phyloP scores from a whole-genome alignment of 495 filamentous ascomycete species.

The Parathielavia appendiculata region DNA sequence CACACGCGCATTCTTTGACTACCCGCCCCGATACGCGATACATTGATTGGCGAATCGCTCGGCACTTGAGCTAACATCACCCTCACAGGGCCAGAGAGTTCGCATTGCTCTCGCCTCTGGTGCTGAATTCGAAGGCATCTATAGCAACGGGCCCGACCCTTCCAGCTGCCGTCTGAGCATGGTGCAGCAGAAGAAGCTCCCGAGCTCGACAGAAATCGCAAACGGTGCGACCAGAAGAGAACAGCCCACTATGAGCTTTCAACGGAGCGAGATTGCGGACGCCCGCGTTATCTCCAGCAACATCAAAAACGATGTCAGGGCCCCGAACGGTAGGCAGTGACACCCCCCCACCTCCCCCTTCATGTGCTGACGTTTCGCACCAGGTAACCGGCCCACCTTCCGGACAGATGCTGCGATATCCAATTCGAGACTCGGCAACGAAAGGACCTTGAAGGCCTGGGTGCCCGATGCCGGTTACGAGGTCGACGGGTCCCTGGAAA shows the following conservation, averaged over 20 bases:
- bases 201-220: slow-evolving; percentile 34
- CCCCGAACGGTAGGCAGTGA: slow-evolving; percentile 62
- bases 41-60: slow-evolving; percentile 12
- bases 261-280: slow-evolving; percentile 69
- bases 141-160: slow-evolving; percentile 57
- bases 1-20: not conserved
- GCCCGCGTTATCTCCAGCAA: slow-evolving; percentile 52
- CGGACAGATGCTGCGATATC: slow-evolving; percentile 88
- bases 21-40: not conserved
- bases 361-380: not conserved
- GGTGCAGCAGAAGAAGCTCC: slow-evolving; percentile 60
- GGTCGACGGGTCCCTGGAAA: slow-evolving; percentile 66
- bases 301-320: slow-evolving; percentile 44
- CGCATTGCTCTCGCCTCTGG: slow-evolving; percentile 64
- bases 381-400: slow-evolving; percentile 54
- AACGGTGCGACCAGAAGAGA: slow-evolving; percentile 43
- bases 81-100: slow-evolving; percentile 58
- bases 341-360: not conserved
- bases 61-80: slow-evolving; percentile 15
- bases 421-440: slow-evolving; percentile 58
- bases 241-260: slow-evolving; percentile 67
- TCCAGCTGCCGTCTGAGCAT: slow-evolving; percentile 71
- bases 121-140: slow-evolving; percentile 63
- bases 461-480: slow-evolving; percentile 60
- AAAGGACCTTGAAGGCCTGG: slow-evolving; percentile 82